Base-by-base conservation (phyloP, 768 basidiomycete genomes). In the Dentipellis fragilis region DNA sequence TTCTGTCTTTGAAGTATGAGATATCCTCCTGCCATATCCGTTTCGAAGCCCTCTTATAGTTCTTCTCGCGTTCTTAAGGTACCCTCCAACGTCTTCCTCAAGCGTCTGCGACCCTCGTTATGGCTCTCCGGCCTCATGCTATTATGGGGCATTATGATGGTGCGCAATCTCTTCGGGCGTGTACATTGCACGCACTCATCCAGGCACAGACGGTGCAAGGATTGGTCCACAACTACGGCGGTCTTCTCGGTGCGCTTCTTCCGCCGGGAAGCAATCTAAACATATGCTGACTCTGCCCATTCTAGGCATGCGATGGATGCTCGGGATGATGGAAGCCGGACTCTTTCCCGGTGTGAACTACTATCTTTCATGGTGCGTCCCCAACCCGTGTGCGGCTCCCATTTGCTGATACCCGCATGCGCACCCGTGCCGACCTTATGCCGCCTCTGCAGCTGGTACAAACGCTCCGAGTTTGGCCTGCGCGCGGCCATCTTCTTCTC, bases 71-170 rank as follows among this genome's bases (percentile, higher is more conserved):
- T 36, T 39, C 35, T 12, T 58, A 52, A 77, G 75, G 79, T 87
- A 29, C 87, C 88, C 2, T 85, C 83, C 12, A 87, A 88, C 58
- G 69, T 87, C 2, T 81, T 86, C 65, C 69, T 88, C 51, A 87
- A 87, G 65, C 79, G 85, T 36, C 73, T 88, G 35, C 75, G 86
- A 0, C 89, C 88, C 0, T 88, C 87, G 3, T 67, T 91, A 37
- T 90, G 88, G 87, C 71, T 91, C 5, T 86, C 85, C 5, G 57
- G 75, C 23, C 72, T 89, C 52, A 89, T 91, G 87, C 59, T 87
- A 2, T 61, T 80, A 16, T 88, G 87, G 85, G 87, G 86, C 2
- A 60, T 88, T 34, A 81, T 82, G 73, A 88, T 88, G 87, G 85
- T 85, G 54, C 51, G 72, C 49, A 9, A 47, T 4, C 21, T 0